phyloP scores from a whole-genome alignment of 2,329 filamentous ascomycete genomes.

The Mycocentrospora acerina region DNA sequence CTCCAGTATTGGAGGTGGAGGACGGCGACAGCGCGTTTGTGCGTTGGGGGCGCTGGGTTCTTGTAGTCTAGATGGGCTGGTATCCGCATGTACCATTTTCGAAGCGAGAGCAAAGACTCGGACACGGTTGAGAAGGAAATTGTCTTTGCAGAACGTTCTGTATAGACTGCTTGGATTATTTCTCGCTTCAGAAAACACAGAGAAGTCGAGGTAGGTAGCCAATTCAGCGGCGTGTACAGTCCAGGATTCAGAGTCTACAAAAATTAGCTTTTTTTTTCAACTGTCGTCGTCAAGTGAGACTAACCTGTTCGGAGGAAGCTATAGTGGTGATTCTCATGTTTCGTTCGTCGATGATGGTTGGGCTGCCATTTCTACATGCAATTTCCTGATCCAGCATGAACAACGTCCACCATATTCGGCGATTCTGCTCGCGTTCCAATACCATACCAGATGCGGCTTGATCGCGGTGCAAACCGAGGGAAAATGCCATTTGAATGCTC shows the following conservation, averaged over 20 bases:
- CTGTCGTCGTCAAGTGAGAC: neutral
- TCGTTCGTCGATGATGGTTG: conserved; percentile 37
- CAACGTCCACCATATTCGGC: conserved; percentile 42
- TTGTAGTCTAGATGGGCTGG: conserved; percentile 37
- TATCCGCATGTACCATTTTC: conserved; percentile 36
- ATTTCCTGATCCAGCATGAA: conserved; percentile 40
- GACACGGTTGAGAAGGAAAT: conserved; percentile 40
- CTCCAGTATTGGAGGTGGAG: conserved; percentile 41
- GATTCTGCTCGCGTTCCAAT: conserved; percentile 37
- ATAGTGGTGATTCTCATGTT: conserved; percentile 33
- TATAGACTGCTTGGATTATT: conserved; percentile 39
- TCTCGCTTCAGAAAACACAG: conserved; percentile 36
- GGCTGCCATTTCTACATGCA: conserved; percentile 39
- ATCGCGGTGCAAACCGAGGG: conserved; percentile 40
- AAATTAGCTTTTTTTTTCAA: no score
- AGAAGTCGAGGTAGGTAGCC: conserved; percentile 32
- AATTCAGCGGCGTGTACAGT: conserved; percentile 37
- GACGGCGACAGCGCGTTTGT: conserved; percentile 37
- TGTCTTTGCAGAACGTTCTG: conserved; percentile 30
- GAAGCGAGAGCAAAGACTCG: conserved; percentile 31
- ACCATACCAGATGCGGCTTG: conserved; percentile 26
- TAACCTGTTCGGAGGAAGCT: conserved; percentile 37
- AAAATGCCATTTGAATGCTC: conserved; percentile 40
- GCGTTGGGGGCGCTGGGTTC: conserved; percentile 31
- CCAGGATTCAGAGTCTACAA: conserved; percentile 34